phyloP scores from a whole-genome alignment of 805 yeast species.

The Metschnikowia baotianmanensis region DNA sequence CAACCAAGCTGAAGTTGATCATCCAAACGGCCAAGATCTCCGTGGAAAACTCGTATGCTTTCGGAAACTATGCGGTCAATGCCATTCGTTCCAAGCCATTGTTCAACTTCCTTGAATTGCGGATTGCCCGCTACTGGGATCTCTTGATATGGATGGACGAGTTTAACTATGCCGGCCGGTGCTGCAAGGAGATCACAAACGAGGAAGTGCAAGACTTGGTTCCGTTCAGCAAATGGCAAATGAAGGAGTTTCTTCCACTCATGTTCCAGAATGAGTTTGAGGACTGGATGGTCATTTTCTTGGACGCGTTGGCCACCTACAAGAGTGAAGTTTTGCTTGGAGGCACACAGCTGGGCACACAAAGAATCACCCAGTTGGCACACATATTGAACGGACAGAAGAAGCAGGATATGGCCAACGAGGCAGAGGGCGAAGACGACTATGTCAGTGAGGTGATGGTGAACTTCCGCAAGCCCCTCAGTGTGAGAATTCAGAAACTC shows the following conservation, averaged over 20 bases:
- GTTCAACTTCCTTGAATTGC: slow-evolving; percentile 77
- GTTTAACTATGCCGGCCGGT: slow-evolving; percentile 77
- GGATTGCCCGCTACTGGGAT: slow-evolving; percentile 84
- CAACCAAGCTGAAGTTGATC: slow-evolving; percentile 71
- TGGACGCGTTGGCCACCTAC: slow-evolving; percentile 63
- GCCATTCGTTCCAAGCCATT: slow-evolving; percentile 77
- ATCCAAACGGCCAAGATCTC: slow-evolving; percentile 71
- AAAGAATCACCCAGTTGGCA: slow-evolving; percentile 67
- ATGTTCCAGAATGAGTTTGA: slow-evolving; percentile 80
- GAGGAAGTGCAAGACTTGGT: slow-evolving; percentile 43
- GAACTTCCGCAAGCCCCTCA: slow-evolving; percentile 58
- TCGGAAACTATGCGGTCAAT: slow-evolving; percentile 77
- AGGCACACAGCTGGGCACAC: slow-evolving; percentile 43
- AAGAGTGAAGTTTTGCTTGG: slow-evolving; percentile 45
- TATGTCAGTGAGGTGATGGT: slow-evolving; percentile 49
- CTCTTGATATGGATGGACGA: slow-evolving; percentile 93
- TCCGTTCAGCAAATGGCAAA: slow-evolving; percentile 73
- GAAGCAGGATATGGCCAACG: slow-evolving; percentile 32
- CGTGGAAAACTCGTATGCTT: slow-evolving; percentile 87
- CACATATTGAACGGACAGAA: slow-evolving; percentile 47
- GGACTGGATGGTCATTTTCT: slow-evolving; percentile 77
- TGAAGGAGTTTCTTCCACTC: slow-evolving; percentile 68
- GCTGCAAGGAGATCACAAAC: slow-evolving; percentile 45
- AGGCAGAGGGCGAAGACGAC: slow-evolving; percentile 35
- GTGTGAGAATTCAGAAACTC: slow-evolving; percentile 64